These are phyloP conservation scores for Galeopsis tetrahit DNA, from an alignment of 257 asterid genomes.

Conservation along the genomic window DNA sequence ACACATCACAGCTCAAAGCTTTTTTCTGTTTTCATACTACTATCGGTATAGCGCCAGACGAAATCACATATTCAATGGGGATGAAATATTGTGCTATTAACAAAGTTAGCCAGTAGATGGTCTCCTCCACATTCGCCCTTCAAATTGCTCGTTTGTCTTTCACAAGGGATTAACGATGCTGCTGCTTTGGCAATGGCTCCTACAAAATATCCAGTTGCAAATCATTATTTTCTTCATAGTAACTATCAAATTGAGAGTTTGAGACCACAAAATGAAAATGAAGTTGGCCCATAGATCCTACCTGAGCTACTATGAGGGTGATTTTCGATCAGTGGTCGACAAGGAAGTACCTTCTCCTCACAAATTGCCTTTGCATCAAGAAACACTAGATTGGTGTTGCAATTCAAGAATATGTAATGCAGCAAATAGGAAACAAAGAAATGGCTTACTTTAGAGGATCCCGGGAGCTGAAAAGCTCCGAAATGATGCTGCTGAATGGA, in stretches of 20 bases:
- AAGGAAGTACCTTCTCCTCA: conserved; percentile 38
- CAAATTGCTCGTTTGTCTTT: conserved; percentile 32
- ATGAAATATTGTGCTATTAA: conserved; percentile 34
- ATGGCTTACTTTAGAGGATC: conserved; percentile 42
- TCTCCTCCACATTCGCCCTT: conserved; percentile 45
- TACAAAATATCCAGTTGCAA: conserved; percentile 20
- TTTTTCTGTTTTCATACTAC: background rate
- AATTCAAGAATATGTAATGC: conserved; percentile 12
- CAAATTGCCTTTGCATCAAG: conserved; percentile 38
- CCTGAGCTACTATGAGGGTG: conserved; percentile 40
- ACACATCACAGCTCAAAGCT: background rate
- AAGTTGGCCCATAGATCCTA: conserved; percentile 27
- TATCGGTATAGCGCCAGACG: background rate
- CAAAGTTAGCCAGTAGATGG: conserved; percentile 37
- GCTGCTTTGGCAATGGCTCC: conserved; percentile 29
- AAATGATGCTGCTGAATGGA: conserved; percentile 38
- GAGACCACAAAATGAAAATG: background rate
- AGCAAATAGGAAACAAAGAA: background rate
- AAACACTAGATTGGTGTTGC: conserved; percentile 19
- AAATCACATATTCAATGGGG: conserved; percentile 42
- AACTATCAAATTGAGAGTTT: conserved; percentile 15
- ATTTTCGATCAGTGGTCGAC: conserved; percentile 33
- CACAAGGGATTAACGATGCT: conserved; percentile 29
- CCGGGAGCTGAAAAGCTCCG: conserved; percentile 41
- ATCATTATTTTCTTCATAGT: background rate